Conservation (phyloP, 1,284 basidiomycete genomes). For the Naganishia sp. region DNA sequence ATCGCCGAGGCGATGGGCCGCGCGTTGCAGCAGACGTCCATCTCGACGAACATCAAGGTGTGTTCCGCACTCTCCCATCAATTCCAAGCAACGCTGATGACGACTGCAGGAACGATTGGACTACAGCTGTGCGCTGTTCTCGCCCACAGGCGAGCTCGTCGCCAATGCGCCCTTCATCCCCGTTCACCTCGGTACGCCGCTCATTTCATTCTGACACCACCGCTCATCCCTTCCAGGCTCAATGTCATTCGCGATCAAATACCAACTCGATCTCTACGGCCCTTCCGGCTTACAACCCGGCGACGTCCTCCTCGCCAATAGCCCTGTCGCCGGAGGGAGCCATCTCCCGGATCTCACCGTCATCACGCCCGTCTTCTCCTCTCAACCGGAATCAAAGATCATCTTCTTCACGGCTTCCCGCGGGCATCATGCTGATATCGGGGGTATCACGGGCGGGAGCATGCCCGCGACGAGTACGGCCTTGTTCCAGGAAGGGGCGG, state of each 20-base stretch:
- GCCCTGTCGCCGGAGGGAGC: conserved; percentile 80
- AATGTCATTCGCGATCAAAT: conserved; percentile 66
- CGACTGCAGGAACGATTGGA: conserved; percentile 46
- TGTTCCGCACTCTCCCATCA: not conserved
- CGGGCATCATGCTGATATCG: conserved; percentile 76
- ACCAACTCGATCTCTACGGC: conserved; percentile 61
- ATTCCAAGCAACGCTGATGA: not conserved
- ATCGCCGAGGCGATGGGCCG: conserved; percentile 39
- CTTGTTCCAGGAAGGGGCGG: conserved; percentile 89
- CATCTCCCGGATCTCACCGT: conserved; percentile 85
- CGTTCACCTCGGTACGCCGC: conserved; percentile 55
- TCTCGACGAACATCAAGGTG: conserved; percentile 35
- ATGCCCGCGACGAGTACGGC: conserved; percentile 92
- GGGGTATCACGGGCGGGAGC: conserved; percentile 58
- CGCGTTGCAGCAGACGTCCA: conserved; percentile 36
- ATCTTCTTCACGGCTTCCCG: conserved; percentile 91
- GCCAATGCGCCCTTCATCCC: conserved; percentile 60
- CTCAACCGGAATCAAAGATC: conserved; percentile 58
- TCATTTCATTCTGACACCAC: too few species aligned
- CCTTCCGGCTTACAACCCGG: conserved; percentile 71
- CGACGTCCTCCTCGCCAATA: conserved; percentile 88
- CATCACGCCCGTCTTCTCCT: conserved; percentile 81
- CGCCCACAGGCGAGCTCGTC: conserved; percentile 56
- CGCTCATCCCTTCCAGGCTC: conserved; percentile 3
- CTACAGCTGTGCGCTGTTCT: conserved; percentile 58